Base-by-base conservation (phyloP, 202 grass and related monocot species). In the Saccharum hybrid region DNA sequence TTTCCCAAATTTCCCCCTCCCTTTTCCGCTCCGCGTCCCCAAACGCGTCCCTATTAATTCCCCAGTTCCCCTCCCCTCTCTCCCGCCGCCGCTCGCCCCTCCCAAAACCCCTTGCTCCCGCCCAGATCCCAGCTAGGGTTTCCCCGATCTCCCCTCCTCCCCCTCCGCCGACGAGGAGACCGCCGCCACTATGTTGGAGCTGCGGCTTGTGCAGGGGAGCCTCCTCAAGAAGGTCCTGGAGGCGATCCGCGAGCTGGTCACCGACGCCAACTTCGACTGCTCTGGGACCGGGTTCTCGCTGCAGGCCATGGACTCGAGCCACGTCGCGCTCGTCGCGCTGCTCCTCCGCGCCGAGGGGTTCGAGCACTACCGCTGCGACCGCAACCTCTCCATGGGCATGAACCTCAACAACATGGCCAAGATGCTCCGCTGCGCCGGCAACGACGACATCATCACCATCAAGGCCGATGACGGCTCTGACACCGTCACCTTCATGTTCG, bases 341-440 rank as follows among this genome's bases (percentile, higher is more conserved):
- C 87, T 98, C 62, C 91, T 98, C 67, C 85, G 93, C 38, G 90
- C 96, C 26, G 93, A 96, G 83, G 93, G 96, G 0, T 98, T 98
- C 86, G 91, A 98, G 83, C 93, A 98, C 93, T 98, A 95, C 87
- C 91, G 93, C 85, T 98, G 96, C 71, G 96, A 98, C 89, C 92
- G 92, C 83, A 93, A 87, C 96, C 82, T 98, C 80, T 92, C 89
- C 68, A 95, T 98, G 92, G 96, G 92, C 30, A 98, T 98, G 86
- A 95, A 93, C 83, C 89, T 98, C 71, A 74, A 49, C 80, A 95
- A 98, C 87, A 94, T 98, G 90, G 72, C 92, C 75, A 98, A 98
- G 85, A 93, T 92, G 90, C 93, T 98, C 52, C 87, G 90, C 19
- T 98, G 96, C 52, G 90, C 90, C 33, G 87, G 88, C 62, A 91